Percentiles rank a stretch among this genome's conserved stretches.
These are phyloP conservation scores for Solanum peruvianum DNA, from an alignment of 257 asterid genomes.

Conservation along the genomic window DNA sequence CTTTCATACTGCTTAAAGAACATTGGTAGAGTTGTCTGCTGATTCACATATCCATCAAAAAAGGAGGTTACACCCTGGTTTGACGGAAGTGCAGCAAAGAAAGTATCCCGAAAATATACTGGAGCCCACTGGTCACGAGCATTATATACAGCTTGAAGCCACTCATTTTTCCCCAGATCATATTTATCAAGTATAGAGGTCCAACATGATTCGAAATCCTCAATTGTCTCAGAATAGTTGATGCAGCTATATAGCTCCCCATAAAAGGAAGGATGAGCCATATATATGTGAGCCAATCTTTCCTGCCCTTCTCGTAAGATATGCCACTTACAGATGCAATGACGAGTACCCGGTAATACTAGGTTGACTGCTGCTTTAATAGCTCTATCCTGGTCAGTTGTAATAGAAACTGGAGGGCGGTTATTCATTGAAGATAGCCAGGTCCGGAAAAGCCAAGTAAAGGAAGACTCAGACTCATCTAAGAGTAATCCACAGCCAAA, in stretches of 20 bases:
- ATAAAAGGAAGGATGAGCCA: slow-evolving; percentile 53
- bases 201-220: slow-evolving; percentile 71
- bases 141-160: slow-evolving; percentile 81
- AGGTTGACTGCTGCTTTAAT: slow-evolving; percentile 56
- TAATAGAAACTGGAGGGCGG: slow-evolving; percentile 52
- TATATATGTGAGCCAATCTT: slow-evolving; percentile 57
- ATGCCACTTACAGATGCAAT: slow-evolving; percentile 80
- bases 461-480: slow-evolving; percentile 72
- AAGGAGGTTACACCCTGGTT: slow-evolving; percentile 58
- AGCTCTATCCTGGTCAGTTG: slow-evolving; percentile 81
- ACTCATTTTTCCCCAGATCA: slow-evolving; percentile 44
- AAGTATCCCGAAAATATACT: slow-evolving; percentile 63
- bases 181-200: slow-evolving; percentile 51
- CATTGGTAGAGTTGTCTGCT: slow-evolving; percentile 54
- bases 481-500: slow-evolving; percentile 79
- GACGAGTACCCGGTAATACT: slow-evolving; percentile 66
- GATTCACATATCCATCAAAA: slow-evolving; percentile 70
- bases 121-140: slow-evolving; percentile 88
- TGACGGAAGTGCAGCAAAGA: slow-evolving; percentile 59
- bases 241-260: slow-evolving; percentile 69
- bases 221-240: slow-evolving; percentile 59
- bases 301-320: slow-evolving; percentile 85
- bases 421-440: slow-evolving; percentile 73
- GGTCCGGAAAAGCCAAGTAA: slow-evolving; percentile 59
- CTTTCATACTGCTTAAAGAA: slow-evolving; percentile 75